phyloP scores from a whole-genome alignment of 2,329 filamentous ascomycete genomes.

The Claviceps humidiphila region DNA sequence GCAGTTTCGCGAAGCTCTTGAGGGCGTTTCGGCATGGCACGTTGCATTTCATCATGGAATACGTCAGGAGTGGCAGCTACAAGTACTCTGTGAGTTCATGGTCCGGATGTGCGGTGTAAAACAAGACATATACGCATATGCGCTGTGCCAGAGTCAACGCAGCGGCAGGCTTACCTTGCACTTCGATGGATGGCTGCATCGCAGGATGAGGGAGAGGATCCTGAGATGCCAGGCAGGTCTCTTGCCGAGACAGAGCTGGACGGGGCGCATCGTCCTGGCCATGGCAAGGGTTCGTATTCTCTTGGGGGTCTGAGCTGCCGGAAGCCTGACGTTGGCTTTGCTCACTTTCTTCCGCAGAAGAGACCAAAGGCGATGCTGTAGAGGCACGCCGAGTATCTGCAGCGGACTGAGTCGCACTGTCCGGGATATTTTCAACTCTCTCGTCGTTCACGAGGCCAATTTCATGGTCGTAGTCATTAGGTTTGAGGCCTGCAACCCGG shows the following conservation, averaged over 20 bases:
- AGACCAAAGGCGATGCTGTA: constrained; percentile 8
- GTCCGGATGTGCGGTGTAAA: neutral
- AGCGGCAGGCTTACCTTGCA: constrained; percentile 15
- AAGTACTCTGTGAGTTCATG: neutral
- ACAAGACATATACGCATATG: neutral
- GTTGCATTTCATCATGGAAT: constrained; percentile 13
- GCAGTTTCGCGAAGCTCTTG: constrained; percentile 36
- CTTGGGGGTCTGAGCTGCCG: neutral
- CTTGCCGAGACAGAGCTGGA: neutral
- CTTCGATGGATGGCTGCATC: constrained; percentile 19
- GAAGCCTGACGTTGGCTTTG: neutral
- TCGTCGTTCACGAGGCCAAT: constrained; percentile 53
- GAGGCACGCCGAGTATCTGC: constrained; percentile 1
- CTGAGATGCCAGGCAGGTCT: neutral
- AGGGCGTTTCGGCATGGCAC: constrained; percentile 21
- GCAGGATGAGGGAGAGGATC: constrained; percentile 9
- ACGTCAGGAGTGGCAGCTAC: constrained; percentile 18
- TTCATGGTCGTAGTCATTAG: constrained; percentile 55
- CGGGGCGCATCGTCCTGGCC: neutral
- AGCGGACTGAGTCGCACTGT: constrained; percentile 9
- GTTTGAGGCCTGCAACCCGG: constrained; percentile 40
- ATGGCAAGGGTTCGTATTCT: neutral
- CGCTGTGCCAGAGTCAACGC: no score
- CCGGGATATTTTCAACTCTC: constrained; percentile 9
- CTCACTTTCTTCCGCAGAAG: constrained; percentile 3